Percentiles rank a stretch among this genome's conserved stretches.
These are phyloP conservation scores for Xylariaceae sp. DNA, from an alignment of 2,329 filamentous ascomycete genomes.

Conservation along the genomic window DNA sequence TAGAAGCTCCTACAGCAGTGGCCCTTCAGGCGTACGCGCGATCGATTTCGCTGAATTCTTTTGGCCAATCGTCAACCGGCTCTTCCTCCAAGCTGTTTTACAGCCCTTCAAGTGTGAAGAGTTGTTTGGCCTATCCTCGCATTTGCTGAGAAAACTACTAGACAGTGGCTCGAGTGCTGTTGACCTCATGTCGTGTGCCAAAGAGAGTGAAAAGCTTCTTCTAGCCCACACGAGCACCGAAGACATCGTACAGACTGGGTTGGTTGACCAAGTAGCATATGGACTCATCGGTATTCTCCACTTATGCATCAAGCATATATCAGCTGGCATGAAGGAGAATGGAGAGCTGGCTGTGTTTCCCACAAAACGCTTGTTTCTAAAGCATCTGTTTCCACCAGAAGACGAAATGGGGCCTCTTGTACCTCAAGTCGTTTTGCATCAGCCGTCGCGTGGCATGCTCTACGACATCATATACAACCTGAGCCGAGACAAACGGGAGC, in stretches of 20 bases:
- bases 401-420: conserved; percentile 27
- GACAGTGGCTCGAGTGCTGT: conserved; percentile 22
- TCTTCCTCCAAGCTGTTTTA: conserved; percentile 34
- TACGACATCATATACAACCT: conserved; percentile 58
- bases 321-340: conserved; percentile 15
- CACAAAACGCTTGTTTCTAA: conserved; percentile 53
- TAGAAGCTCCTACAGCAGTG: conserved; percentile 18
- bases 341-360: conserved; percentile 24
- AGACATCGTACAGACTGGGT: conserved; percentile 38
- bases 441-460: conserved; percentile 53
- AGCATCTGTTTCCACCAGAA: conserved; percentile 62
- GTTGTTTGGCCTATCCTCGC: conserved; percentile 28
- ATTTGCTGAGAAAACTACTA: conserved; percentile 28
- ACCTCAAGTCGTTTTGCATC: conserved; percentile 47
- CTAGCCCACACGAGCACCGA: conserved; percentile 24
- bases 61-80: conserved; percentile 40
- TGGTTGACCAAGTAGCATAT: conserved; percentile 34
- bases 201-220: conserved; percentile 25
- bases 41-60: conserved; percentile 42
- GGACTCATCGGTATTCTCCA: conserved; percentile 36
- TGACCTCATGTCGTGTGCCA: conserved; percentile 23
- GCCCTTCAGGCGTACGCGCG: conserved; percentile 28
- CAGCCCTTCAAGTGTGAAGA: conserved; percentile 40
- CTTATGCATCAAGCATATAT: conserved; percentile 26
- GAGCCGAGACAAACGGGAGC: conserved; percentile 47